A percentile compares a stretch with the other conserved stretches of the same genome.
phyloP scores from a whole-genome alignment of 257 asterid species.

The Solanum chiquidenum region DNA sequence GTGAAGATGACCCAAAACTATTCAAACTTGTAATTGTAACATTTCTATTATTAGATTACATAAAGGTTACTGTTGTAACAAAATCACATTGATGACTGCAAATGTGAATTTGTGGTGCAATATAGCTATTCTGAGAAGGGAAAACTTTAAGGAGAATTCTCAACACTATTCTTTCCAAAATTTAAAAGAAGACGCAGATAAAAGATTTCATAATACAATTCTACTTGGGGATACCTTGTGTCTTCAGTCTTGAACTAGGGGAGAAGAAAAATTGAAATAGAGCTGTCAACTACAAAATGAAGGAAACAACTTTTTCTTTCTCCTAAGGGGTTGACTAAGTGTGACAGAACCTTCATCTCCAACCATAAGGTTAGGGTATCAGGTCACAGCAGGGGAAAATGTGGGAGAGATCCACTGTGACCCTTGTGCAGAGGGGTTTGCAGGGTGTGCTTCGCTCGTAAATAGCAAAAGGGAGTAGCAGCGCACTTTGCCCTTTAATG shows the following conservation, averaged over 20 bases:
- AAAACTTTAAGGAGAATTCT: background rate
- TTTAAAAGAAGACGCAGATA: background rate
- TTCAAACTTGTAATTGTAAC: background rate
- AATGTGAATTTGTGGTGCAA: background rate
- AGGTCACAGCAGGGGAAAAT: background rate
- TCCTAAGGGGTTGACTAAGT: background rate
- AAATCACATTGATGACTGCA: background rate
- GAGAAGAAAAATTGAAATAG: background rate
- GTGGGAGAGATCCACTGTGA: background rate
- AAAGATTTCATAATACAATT: background rate
- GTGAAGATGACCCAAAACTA: background rate
- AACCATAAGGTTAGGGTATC: background rate
- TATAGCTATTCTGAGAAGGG: background rate
- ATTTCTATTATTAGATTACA: background rate
- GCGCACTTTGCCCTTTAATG: background rate
- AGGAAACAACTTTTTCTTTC: background rate
- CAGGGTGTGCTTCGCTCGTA: background rate
- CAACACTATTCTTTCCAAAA: background rate
- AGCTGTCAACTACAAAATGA: background rate
- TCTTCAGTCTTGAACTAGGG: background rate
- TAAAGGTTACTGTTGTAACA: background rate
- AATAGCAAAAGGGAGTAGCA: background rate
- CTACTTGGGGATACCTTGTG: background rate
- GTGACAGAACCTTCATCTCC: background rate
- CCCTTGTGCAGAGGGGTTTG: background rate